Percentiles rank a stretch among this genome's conserved stretches.
Evolutionary conservation across 169 alveolate species (phyloP).

Genomic region (Cryptosporidium canis): DNA sequence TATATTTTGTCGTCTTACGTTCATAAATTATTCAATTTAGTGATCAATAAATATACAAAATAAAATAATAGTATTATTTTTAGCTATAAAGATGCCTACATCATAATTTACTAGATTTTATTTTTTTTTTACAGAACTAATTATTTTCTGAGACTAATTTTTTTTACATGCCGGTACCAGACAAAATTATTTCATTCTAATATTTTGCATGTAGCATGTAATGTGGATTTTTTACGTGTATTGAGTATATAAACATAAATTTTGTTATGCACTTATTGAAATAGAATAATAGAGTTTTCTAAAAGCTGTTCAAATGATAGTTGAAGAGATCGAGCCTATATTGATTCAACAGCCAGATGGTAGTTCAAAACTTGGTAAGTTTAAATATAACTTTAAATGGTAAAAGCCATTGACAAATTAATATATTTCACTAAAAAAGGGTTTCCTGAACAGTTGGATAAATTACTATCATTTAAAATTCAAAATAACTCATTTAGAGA

Average conservation of each 20-base stretch:
- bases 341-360: constrained; percentile 72
- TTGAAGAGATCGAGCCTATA: constrained; percentile 66
- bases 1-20: not conserved
- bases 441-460: constrained; percentile 37
- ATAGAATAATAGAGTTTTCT: not conserved
- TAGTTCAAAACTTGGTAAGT: constrained; percentile 58
- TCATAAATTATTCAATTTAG: not conserved
- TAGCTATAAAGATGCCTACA: too few species aligned
- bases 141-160: not conserved
- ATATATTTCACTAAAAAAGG: constrained; percentile 10
- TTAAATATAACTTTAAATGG: not conserved
- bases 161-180: constrained; percentile 18
- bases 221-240: constrained; percentile 52
- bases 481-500: constrained; percentile 19
- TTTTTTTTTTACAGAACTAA: not conserved
- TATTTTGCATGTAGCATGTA: constrained; percentile 26
- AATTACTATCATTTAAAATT: constrained; percentile 22
- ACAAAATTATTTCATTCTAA: not conserved
- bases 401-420: not conserved
- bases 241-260: not conserved
- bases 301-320: constrained; percentile 5
- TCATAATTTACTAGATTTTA: not conserved
- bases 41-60: not conserved
- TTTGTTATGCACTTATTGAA: not conserved
- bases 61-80: not conserved